Base-by-base conservation (phyloP, 306 rosid genomes). In the Calophaca sinica region DNA sequence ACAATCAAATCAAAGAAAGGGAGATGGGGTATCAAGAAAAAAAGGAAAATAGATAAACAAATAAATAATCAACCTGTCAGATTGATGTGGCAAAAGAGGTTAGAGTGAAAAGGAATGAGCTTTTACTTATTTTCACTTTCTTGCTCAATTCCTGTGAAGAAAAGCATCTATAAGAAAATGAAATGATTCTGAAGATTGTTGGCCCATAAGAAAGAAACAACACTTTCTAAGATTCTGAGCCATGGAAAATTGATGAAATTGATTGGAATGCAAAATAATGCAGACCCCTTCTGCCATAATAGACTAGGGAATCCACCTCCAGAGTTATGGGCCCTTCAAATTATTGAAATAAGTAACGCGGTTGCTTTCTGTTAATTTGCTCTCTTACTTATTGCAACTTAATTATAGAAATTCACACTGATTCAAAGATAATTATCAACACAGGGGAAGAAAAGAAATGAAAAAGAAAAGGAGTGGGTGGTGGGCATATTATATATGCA, bases 221-320 rank as follows among this genome's bases (percentile, higher is more conserved):
- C 2, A 62, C 71, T 67, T 68, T 84, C 5, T 77, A 68, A 69
- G 81, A 84, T 73, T 81, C 83, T 57, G 42, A 55, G 68, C 54
- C 46, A 32, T 74, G 58, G 9, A 65, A 28, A 26, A 65, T 64
- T 42, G 36, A 4, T 44, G 10, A 70, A 59, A 48, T 36, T 33
- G 59, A 76, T 63, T 82, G 41, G 51, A 79, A 62, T 41, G 67
- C 32, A 74, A 46, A 52, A 64, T 57, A 72, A 48, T 55, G 67
- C 68, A 31, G 67, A 70, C 59, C 44, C 68, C 48, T 65, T 68
- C 33, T 7, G 10, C 33, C 68, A 63, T 45, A 52, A 49, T 69
- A 35, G 73, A 55, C n/a, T 32, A 74, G 10, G 10, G 76, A 79
- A 72, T 70, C 72, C 67, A 76, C 48, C 71, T 72, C 44, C 9